Evolutionary conservation across 2,329 filamentous ascomycete genomes (phyloP).

Genomic region (Pseudocercospora fuligena): DNA sequence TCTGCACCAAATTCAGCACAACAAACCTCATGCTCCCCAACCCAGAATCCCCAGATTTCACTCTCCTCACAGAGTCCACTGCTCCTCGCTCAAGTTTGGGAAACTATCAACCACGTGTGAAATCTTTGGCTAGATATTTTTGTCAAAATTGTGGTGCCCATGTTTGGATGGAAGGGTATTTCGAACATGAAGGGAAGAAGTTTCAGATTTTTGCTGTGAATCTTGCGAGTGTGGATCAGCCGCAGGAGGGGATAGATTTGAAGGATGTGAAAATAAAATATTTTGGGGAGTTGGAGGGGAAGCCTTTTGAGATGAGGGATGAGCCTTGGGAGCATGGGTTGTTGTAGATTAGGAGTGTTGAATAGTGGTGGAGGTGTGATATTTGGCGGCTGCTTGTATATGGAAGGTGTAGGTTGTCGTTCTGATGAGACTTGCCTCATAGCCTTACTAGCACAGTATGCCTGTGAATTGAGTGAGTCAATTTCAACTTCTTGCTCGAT

Average conservation of each 20-base stretch:
- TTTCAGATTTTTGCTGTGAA: constrained; percentile 22
- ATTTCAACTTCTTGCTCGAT: too few species aligned
- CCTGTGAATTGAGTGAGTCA: too few species aligned
- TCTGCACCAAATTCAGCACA: constrained; percentile 13
- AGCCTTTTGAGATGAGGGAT: constrained; percentile 8
- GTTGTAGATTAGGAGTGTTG: neutral
- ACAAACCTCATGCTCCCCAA: constrained; percentile 3
- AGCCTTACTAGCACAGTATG: too few species aligned
- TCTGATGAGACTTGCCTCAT: too few species aligned
- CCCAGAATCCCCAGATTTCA: constrained; percentile 2
- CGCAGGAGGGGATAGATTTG: constrained; percentile 25
- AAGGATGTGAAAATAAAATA: constrained; percentile 24
- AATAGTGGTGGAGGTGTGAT: too few species aligned
- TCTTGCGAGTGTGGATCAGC: constrained; percentile 27
- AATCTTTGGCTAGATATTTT: constrained; percentile 11
- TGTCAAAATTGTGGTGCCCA: constrained; percentile 18
- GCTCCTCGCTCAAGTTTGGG: constrained; percentile 5
- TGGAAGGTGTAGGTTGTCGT: too few species aligned
- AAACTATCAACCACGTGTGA: constrained; percentile 13
- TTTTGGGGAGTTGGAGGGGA: constrained; percentile 19
- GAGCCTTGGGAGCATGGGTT: constrained; percentile 13
- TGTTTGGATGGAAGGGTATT: constrained; percentile 20
- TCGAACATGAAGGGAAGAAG: constrained; percentile 13
- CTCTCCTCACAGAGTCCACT: constrained; percentile 9
- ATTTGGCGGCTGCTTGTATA: too few species aligned